A percentile compares a stretch with the other conserved stretches of the same genome.
Evolutionary conservation across 2,329 filamentous ascomycete species (phyloP).

Genomic region (Monilinia aucupariae): DNA sequence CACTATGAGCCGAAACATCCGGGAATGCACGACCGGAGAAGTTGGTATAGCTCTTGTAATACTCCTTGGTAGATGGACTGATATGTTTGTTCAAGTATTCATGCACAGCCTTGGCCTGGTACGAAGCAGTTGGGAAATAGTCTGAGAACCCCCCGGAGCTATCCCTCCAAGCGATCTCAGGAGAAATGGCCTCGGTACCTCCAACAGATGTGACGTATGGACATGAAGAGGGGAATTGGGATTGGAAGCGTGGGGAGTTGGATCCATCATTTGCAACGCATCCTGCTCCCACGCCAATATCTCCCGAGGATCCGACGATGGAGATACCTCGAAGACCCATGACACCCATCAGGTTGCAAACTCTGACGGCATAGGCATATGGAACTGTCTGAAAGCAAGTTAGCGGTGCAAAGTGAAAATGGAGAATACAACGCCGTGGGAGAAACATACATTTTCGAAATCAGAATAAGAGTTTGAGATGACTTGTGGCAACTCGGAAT

Average conservation of each 20-base stretch:
- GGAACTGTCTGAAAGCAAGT: constrained; percentile 42
- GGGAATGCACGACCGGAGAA: constrained; percentile 44
- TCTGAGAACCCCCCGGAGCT: constrained; percentile 51
- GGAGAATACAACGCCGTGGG: neutral
- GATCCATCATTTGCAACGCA: constrained; percentile 52
- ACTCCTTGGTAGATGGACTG: constrained; percentile 36
- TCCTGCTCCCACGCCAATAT: constrained; percentile 43
- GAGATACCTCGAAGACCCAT: constrained; percentile 49
- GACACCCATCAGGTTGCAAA: constrained; percentile 50
- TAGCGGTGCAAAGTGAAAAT: neutral
- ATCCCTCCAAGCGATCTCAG: constrained; percentile 41
- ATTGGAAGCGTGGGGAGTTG: constrained; percentile 48
- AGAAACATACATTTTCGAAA: constrained; percentile 41
- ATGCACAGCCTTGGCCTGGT: constrained; percentile 42
- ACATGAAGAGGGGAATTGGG: constrained; percentile 49
- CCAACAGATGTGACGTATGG: constrained; percentile 33
- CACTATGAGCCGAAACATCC: constrained; percentile 42
- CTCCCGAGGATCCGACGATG: constrained; percentile 47
- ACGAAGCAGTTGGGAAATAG: constrained; percentile 43
- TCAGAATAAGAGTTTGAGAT: constrained; percentile 55
- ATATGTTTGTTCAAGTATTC: constrained; percentile 38
- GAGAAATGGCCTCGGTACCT: constrained; percentile 25
- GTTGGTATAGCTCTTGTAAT: constrained; percentile 44
- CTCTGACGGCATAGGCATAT: constrained; percentile 45
- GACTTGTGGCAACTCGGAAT: constrained; percentile 46